Conservation (phyloP, 192 early-diverging fungal genomes). For the Nowakowskiella sp. region DNA sequence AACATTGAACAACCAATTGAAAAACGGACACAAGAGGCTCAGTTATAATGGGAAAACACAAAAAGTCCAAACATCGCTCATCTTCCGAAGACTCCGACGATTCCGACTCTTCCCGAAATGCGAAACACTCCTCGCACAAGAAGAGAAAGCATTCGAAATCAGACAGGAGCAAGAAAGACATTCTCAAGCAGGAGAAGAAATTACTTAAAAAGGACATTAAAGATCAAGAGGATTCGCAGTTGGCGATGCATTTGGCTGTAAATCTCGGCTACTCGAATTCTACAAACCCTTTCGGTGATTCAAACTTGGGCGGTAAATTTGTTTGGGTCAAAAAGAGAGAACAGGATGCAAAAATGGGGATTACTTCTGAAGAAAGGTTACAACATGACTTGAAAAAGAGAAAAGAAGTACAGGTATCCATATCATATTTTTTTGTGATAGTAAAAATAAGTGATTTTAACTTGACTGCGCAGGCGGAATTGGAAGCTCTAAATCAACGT, state of each 20-base stretch:
- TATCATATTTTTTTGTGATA: no score
- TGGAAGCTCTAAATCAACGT: slow-evolving; percentile 73
- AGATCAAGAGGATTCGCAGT: slow-evolving; percentile 36
- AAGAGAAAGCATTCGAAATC: no score
- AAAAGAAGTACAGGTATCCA: slow-evolving; percentile 35
- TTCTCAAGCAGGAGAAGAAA: no score
- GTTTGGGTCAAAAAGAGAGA: slow-evolving; percentile 93
- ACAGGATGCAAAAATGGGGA: slow-evolving; percentile 59
- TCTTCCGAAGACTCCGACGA: no score
- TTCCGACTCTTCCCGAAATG: no score
- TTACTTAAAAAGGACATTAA: slow-evolving; percentile 35
- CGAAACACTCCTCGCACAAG: no score
- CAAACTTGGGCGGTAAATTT: slow-evolving; percentile 75
- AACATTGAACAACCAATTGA: no score
- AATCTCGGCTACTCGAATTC: slow-evolving; percentile 56
- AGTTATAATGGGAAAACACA: no score
- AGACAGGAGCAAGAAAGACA: no score
- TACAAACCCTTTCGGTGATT: slow-evolving; percentile 77
- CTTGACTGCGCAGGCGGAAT: slow-evolving; percentile 44
- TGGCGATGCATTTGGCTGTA: slow-evolving; percentile 38
- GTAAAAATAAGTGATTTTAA: slow-evolving; percentile 8
- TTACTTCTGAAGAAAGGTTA: slow-evolving; percentile 46
- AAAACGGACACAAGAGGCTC: no score
- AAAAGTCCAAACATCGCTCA: no score
- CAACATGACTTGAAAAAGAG: slow-evolving; percentile 50